A percentile compares a stretch with the other conserved stretches of the same genome.
Evolutionary conservation across 2,329 filamentous ascomycete species (phyloP).

Genomic region (Fusarium sp.): DNA sequence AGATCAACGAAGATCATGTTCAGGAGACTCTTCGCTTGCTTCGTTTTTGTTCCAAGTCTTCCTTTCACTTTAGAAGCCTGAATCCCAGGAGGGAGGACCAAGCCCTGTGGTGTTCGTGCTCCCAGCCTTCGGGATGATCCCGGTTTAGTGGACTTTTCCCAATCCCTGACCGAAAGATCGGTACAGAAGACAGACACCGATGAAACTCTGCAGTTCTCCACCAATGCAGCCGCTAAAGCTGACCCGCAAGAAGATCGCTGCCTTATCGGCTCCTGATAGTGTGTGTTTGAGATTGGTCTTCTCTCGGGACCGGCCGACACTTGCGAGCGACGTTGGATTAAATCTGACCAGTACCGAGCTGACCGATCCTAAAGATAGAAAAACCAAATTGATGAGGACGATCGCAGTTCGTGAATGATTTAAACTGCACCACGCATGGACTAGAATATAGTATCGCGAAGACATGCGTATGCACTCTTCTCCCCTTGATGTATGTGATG

Average conservation of each 20-base stretch:
- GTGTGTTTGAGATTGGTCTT: conserved; percentile 23
- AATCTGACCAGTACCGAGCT: conserved; percentile 31
- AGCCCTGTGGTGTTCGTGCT: conserved; percentile 18
- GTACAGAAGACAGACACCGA: conserved; percentile 38
- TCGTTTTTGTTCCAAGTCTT: neutral
- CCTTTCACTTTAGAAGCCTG: neutral
- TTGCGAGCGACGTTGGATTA: conserved; percentile 32
- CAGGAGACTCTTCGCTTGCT: neutral
- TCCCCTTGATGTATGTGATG: neutral
- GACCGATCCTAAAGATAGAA: conserved; percentile 18
- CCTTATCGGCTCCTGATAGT: conserved; percentile 28
- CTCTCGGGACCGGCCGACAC: conserved; percentile 42
- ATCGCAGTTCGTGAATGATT: neutral
- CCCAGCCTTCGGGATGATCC: conserved; percentile 23
- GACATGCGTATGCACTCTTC: neutral
- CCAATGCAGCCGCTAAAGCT: conserved; percentile 30
- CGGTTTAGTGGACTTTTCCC: conserved; percentile 20
- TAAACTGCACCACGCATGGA: neutral
- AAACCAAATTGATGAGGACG: conserved; percentile 14
- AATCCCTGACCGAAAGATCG: conserved; percentile 41
- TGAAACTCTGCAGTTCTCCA: conserved; percentile 37
- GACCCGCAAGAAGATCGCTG: conserved; percentile 40
- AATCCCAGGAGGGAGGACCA: conserved; percentile 4
- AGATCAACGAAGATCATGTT: neutral
- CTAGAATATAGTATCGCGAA: neutral